phyloP scores from a whole-genome alignment of 1,284 basidiomycete genomes.

The Gomphus bonarii region DNA sequence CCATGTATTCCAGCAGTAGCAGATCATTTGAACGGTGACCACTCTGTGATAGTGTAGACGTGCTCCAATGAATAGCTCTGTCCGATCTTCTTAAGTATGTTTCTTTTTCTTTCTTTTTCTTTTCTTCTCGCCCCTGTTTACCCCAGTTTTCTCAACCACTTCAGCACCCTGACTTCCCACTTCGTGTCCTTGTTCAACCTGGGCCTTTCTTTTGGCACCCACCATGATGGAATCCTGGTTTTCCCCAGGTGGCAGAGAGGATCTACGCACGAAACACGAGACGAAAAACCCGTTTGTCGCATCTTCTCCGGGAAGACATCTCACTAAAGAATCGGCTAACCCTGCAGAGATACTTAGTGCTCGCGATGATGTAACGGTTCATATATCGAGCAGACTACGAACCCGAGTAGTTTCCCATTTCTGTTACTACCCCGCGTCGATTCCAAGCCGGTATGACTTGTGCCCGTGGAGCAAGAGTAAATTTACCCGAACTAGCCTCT shows the following conservation, averaged over 20 bases:
- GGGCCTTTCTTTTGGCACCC: slow-evolving; percentile 8
- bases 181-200: slow-evolving; percentile 17
- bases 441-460: slow-evolving; percentile 73
- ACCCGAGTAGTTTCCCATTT: slow-evolving; percentile 40
- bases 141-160: neutral
- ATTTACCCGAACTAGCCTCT: slow-evolving; percentile 49
- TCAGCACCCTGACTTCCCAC: slow-evolving; percentile 2
- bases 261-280: slow-evolving; percentile 59
- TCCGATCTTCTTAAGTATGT: neutral
- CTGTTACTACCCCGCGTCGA: slow-evolving; percentile 61
- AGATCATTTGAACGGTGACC: too few relatives aligned
- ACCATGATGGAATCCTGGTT: neutral
- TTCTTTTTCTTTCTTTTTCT: slow-evolving; percentile 1
- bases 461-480: slow-evolving; percentile 54
- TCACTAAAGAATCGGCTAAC: slow-evolving; percentile 58
- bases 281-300: slow-evolving; percentile 94
- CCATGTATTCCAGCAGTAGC: too few relatives aligned
- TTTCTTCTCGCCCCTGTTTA: slow-evolving; percentile 4
- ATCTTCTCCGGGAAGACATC: slow-evolving; percentile 82
- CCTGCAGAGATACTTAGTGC: slow-evolving; percentile 26
- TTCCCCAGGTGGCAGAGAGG: neutral
- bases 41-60: too few relatives aligned
- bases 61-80: too few relatives aligned
- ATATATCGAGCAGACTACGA: slow-evolving; percentile 12
- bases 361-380: neutral